Evolutionary conservation across 1,139 yeast species (phyloP).

Genomic region (Eremothecium sinecaudum): DNA sequence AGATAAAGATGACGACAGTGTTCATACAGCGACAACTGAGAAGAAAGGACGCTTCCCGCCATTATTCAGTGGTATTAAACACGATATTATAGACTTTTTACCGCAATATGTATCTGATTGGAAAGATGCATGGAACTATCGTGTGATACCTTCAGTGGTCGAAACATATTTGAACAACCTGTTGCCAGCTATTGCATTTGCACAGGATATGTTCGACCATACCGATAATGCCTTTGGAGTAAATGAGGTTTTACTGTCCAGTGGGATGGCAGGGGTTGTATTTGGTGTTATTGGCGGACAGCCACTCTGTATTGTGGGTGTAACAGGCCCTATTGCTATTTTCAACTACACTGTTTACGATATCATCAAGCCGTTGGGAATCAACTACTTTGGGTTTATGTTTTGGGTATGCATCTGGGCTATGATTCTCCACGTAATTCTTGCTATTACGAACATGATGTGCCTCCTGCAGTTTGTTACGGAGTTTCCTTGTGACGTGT

Average conservation of each 20-base stretch:
- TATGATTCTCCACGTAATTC: slow-evolving; percentile 65
- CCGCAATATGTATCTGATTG: slow-evolving; percentile 74
- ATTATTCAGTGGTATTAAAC: slow-evolving; percentile 28
- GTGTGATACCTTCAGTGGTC: slow-evolving; percentile 80
- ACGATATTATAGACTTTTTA: slow-evolving; percentile 30
- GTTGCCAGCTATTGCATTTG: slow-evolving; percentile 90
- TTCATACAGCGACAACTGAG: too few relatives aligned
- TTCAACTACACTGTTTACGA: slow-evolving; percentile 89
- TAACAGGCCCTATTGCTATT: slow-evolving; percentile 88
- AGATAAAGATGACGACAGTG: too few relatives aligned
- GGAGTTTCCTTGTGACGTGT: slow-evolving; percentile 80
- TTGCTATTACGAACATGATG: slow-evolving; percentile 65
- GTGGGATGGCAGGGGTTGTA: slow-evolving; percentile 81
- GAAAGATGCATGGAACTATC: slow-evolving; percentile 71
- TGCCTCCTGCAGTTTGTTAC: slow-evolving; percentile 66
- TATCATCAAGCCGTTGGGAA: slow-evolving; percentile 45
- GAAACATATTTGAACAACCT: slow-evolving; percentile 83
- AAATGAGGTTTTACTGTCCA: slow-evolving; percentile 74
- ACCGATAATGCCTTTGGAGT: slow-evolving; percentile 83
- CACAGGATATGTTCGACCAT: slow-evolving; percentile 92
- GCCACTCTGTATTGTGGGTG: slow-evolving; percentile 94
- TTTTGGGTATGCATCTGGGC: slow-evolving; percentile 94
- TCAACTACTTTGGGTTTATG: slow-evolving; percentile 75
- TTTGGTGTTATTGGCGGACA: slow-evolving; percentile 85
- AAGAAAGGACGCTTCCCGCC: slow-evolving; percentile 15